A percentile compares a stretch with the other conserved stretches of the same genome.
Conservation (phyloP, 1,284 basidiomycete genomes). For the Trichosporon coremiiforme region DNA sequence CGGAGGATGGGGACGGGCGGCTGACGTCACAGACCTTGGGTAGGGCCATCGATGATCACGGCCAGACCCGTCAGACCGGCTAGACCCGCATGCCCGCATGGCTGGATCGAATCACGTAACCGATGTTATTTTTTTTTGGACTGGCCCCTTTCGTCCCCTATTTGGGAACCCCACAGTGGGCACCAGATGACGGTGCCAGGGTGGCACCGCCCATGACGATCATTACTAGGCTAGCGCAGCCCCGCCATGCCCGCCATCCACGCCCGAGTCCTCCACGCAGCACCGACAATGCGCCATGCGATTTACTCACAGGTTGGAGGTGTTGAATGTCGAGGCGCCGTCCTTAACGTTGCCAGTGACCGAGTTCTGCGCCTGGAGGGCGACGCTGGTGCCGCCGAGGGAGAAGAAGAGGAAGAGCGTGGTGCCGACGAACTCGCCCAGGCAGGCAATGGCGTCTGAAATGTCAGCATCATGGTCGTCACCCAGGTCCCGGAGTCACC, state of each 20-base stretch:
- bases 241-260: no score
- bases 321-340: conserved; percentile 45
- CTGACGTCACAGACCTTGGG: not conserved
- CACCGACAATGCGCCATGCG: not conserved
- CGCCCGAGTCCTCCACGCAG: not conserved
- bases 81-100: not conserved
- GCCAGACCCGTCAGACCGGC: not conserved
- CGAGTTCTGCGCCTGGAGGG: conserved; percentile 48
- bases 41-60: not conserved
- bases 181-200: not conserved
- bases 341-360: conserved; percentile 47
- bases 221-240: not conserved
- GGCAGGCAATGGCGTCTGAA: conserved; percentile 55
- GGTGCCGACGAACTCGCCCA: conserved; percentile 59
- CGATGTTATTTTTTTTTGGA: not conserved
- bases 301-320: conserved; percentile 44
- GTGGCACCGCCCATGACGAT: not conserved
- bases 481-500: not conserved
- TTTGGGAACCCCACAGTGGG: not conserved
- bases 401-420: conserved; percentile 57
- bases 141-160: not conserved
- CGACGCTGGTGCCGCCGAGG: conserved; percentile 53
- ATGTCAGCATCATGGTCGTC: not conserved
- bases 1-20: not conserved
- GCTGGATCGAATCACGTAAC: conserved; percentile 2